These are phyloP conservation scores for Macrolepiota dolichaula DNA, from an alignment of 768 basidiomycete species.

Conservation along the genomic window DNA sequence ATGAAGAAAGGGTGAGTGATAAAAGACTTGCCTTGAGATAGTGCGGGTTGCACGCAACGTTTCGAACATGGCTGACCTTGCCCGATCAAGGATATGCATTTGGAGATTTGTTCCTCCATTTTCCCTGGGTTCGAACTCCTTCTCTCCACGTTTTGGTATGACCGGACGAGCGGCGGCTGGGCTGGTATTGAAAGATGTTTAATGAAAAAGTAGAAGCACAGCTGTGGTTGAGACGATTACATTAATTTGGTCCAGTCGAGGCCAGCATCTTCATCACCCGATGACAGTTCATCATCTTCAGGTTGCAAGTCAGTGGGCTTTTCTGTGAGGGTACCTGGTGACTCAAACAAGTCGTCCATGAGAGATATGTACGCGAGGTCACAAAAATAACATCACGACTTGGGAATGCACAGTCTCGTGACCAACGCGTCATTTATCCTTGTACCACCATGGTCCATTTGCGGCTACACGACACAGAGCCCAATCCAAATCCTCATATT, in stretches of 20 bases:
- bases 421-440: not conserved
- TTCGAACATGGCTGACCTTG: conserved; percentile 84
- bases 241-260: conserved; percentile 82
- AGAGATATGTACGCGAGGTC: not conserved
- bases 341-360: conserved; percentile 66
- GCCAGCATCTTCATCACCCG: conserved; percentile 70
- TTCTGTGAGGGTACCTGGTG: conserved; percentile 28
- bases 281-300: conserved; percentile 44
- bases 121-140: conserved; percentile 86
- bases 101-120: conserved; percentile 73
- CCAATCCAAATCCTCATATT: conserved; percentile 72
- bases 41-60: conserved; percentile 71
- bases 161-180: conserved; percentile 51
- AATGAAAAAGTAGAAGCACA: conserved; percentile 11
- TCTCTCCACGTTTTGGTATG: conserved; percentile 96
- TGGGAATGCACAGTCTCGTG: conserved; percentile 1
- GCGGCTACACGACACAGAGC: conserved; percentile 63
- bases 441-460: conserved; percentile 62
- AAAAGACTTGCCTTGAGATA: conserved; percentile 62
- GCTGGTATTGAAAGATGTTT: conserved; percentile 20
- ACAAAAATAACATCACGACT: not conserved
- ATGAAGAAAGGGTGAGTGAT: not conserved
- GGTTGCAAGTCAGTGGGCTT: conserved; percentile 25
- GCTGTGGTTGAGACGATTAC: conserved; percentile 28
- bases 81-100: conserved; percentile 72